Base-by-base conservation (phyloP, 768 basidiomycete species). In the Tulasnella sp. region DNA sequence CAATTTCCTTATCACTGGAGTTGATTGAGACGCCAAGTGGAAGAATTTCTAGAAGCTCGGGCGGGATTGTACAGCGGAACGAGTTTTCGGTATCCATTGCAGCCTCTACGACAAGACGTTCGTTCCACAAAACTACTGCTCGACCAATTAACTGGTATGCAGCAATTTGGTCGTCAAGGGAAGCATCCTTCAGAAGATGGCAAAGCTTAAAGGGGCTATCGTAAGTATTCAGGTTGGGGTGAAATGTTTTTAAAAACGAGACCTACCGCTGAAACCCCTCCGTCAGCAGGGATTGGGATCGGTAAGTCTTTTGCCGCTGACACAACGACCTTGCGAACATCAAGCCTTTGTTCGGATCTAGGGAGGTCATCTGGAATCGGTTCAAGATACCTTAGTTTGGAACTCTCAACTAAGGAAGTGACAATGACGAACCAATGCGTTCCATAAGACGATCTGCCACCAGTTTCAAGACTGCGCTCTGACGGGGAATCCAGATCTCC, bases 61-160 rank as follows among this genome's bases (percentile, higher is more conserved):
- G 10, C 0, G 93, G 90, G 10, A 94, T 72, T 22, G 78, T 74
- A 21, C 79, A 73, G 46, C 75, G 75, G 31, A 80, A 24, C 9
- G 29, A 66, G 2, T 73, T 78, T 52, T 88, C 85, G 0, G 79
- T 76, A 49, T 91, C 87, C 12, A 91, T 85, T 5, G 83, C 88
- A 1, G 85, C 84, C 66, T 97, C 91, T 38, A 97, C 80, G 25
- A 96, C 90, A 44, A 92, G 75, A 60, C 87, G 72, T 57, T 92
- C 86, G 0, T 92, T 94, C 34, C 81, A 77, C 66, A 81, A 85
- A 63, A 74, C 73, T 19, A 91, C 83, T 10, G 88, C 84, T 46
- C 74, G 74, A 34, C 75, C 78, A 24, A 94, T 75, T 2, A 96
- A 74, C 45, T 78, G 75, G 67, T 92, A 92, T 0, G 85, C 80